Evolutionary conservation across 2,329 filamentous ascomycete species (phyloP).

Genomic region (Fusarium buxicola): DNA sequence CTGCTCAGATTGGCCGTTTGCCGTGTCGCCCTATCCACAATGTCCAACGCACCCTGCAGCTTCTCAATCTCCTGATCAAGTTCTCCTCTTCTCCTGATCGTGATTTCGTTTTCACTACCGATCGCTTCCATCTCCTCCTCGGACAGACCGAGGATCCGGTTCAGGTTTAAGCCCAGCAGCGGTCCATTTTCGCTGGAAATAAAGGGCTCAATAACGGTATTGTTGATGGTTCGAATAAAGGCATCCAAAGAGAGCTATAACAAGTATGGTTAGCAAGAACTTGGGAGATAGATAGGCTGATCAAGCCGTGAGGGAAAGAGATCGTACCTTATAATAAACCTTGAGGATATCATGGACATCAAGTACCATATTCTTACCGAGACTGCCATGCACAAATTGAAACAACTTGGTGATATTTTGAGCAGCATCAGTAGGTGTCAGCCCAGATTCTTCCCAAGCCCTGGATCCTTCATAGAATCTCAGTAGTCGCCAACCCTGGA

Average conservation of each 20-base stretch:
- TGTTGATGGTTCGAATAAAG: slow-evolving; percentile 43
- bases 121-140: slow-evolving; percentile 27
- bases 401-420: too few relatives aligned
- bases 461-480: slow-evolving; percentile 30
- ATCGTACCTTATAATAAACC: slow-evolving; percentile 53
- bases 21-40: slow-evolving; percentile 35
- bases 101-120: slow-evolving; percentile 33
- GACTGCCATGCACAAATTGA: slow-evolving; percentile 15
- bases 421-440: neutral
- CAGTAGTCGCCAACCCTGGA: slow-evolving; percentile 34
- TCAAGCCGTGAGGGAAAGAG: too few relatives aligned
- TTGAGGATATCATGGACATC: slow-evolving; percentile 53
- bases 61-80: slow-evolving; percentile 35
- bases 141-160: slow-evolving; percentile 18
- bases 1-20: slow-evolving; percentile 16
- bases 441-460: neutral
- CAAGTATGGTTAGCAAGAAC: neutral
- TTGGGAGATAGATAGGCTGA: fast-evolving
- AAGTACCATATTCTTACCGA: slow-evolving; percentile 45
- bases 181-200: slow-evolving; percentile 34
- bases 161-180: slow-evolving; percentile 19
- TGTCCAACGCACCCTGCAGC: slow-evolving; percentile 21
- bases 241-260: slow-evolving; percentile 44
- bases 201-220: slow-evolving; percentile 26
- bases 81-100: slow-evolving; percentile 23